Conservation (phyloP, 305 asterid genomes). For the Rubia occidens region DNA sequence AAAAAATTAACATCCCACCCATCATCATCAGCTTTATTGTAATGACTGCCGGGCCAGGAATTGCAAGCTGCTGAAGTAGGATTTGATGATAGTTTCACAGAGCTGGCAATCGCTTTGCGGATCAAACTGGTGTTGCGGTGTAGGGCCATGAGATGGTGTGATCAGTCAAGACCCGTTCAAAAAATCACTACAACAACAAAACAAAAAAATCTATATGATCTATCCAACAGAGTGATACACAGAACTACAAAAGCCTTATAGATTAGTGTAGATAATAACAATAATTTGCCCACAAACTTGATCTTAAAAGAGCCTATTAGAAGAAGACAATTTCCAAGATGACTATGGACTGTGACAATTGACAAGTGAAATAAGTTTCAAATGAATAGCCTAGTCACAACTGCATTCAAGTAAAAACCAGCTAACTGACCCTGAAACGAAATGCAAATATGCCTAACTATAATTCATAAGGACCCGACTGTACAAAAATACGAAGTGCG, state of each 20-base stretch:
- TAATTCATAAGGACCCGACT: not conserved
- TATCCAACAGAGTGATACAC: no score
- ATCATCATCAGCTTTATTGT: conserved; percentile 5
- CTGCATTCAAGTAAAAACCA: not conserved
- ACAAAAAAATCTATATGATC: no score
- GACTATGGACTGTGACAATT: not conserved
- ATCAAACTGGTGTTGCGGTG: conserved; percentile 5
- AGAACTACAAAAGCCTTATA: not conserved
- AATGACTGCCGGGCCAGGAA: not conserved
- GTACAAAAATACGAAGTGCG: not conserved
- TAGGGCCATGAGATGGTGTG: conserved; percentile 11
- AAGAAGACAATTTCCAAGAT: not conserved
- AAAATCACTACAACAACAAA: conserved; percentile 9
- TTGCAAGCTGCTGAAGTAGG: conserved; percentile 10
- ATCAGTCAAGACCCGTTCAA: not conserved
- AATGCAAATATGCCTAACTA: not conserved
- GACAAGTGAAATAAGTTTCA: not conserved
- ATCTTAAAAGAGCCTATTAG: not conserved
- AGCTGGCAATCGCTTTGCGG: conserved; percentile 10
- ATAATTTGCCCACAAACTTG: not conserved
- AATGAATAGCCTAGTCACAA: not conserved
- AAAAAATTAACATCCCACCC: not conserved
- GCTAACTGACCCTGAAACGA: not conserved
- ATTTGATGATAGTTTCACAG: conserved; percentile 3
- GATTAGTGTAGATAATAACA: not conserved